Base-by-base conservation (phyloP, 2,329 filamentous ascomycete species). In the Dothistroma pini region DNA sequence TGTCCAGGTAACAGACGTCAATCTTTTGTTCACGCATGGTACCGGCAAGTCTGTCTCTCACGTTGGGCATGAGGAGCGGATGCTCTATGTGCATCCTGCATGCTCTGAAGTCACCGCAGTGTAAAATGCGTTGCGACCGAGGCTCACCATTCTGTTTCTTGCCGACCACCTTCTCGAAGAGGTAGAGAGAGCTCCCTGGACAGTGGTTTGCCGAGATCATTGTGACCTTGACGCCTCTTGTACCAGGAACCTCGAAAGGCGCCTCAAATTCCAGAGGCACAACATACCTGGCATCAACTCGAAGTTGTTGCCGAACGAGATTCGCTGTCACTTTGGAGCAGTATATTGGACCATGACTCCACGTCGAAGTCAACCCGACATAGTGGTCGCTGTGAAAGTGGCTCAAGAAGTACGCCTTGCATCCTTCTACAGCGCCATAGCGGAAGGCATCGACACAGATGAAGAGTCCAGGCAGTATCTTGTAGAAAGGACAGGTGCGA, bases 361-460 rank as follows among this genome's bases (percentile, higher is more conserved):
- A 99, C 34, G 83, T 91, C 8, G 89, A 86, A 11, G 91, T 95
- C 11, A 99, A 79, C 1, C 95, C 95, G 35, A 97, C 87, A 70
- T 99, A 99, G 73, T 99, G 95, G 73, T 99, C 95, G 70, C 92
- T 97, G 75, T 99, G 95, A 68, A 97, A 99, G 73, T 99, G 95
- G 69, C 93, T 97, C 11, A 99, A 83, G 68, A 99, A 99, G 73
- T 99, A 99, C 1, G 93, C 95, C 57, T 90, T 89, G 74, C 93
- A 96, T 0, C 91, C 93, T 72, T 96, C 84, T 0, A 99, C 91
- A 4, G 93, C 91, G 1, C 95, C 95, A 71, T 97, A 99, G 21
- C 93, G 87, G 71, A 99, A 96, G 0, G 95, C 95, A 75, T 99
- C 95, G 0, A 99, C 95, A 60, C 91, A 96, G 57, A 97, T 96